A percentile compares a stretch with the other conserved stretches of the same genome.
phyloP scores from a whole-genome alignment of 352 stramenopile species.

The Thalassiosira exigua region DNA sequence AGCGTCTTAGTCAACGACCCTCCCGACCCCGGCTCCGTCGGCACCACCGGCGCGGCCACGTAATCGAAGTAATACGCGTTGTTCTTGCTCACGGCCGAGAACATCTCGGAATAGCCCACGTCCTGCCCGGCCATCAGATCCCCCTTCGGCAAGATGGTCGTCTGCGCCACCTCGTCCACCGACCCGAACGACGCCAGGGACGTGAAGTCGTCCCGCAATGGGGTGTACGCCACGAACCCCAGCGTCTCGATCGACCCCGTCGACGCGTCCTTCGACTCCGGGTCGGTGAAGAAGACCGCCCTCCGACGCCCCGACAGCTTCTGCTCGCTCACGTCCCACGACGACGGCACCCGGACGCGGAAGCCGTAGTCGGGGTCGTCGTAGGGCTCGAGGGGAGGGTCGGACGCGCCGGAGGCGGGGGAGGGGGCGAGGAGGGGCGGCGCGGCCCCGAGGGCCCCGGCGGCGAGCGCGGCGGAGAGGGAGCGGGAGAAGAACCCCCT shows the following conservation, averaged over 20 bases:
- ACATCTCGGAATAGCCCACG: slow-evolving; percentile 61
- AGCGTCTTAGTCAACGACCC: slow-evolving; percentile 32
- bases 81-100: slow-evolving; percentile 65
- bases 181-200: slow-evolving; percentile 70
- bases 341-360: slow-evolving; percentile 53
- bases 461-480: slow-evolving; percentile 2
- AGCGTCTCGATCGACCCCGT: slow-evolving; percentile 48
- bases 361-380: slow-evolving; percentile 58
- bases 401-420: background rate
- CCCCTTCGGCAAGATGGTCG: slow-evolving; percentile 80
- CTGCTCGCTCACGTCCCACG: slow-evolving; percentile 64
- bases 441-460: background rate
- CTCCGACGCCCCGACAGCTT: slow-evolving; percentile 67
- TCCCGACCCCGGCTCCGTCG: slow-evolving; percentile 13
- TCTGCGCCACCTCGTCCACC: slow-evolving; percentile 70
- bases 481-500: slow-evolving; percentile 1
- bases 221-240: slow-evolving; percentile 78
- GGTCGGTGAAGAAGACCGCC: slow-evolving; percentile 73
- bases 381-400: slow-evolving; percentile 8
- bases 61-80: slow-evolving; percentile 81
- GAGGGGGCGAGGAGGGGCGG: slow-evolving; percentile 7
- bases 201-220: slow-evolving; percentile 79
- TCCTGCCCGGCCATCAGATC: slow-evolving; percentile 54
- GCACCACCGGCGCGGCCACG: slow-evolving; percentile 50
- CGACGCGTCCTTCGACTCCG: slow-evolving; percentile 38